Conservation (phyloP, 345 rosid species). For the Passiflora organensis region DNA sequence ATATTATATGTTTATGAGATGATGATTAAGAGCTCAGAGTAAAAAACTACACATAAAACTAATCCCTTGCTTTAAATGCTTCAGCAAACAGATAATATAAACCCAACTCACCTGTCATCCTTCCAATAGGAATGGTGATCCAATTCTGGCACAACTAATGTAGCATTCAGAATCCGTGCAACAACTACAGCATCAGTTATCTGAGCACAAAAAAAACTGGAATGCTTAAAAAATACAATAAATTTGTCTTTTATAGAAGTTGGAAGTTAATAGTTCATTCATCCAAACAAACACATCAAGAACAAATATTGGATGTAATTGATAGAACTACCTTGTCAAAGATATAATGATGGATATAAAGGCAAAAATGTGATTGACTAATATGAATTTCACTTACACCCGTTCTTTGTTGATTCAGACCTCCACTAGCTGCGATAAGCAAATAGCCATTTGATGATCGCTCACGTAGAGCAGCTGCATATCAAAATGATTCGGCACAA, state of each 20-base stretch:
- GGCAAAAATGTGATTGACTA: constrained; percentile 2
- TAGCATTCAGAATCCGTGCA: constrained; percentile 90
- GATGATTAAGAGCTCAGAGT: too few relatives aligned
- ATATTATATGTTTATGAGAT: too few relatives aligned
- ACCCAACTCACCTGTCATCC: constrained; percentile 66
- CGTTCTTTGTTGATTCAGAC: constrained; percentile 96
- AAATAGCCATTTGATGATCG: constrained; percentile 78
- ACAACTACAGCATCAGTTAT: constrained; percentile 97
- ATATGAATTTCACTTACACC: constrained; percentile 61
- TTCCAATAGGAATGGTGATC: constrained; percentile 98
- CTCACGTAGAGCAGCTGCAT: constrained; percentile 61
- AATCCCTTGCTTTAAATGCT: neutral
- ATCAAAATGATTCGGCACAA: too few relatives aligned
- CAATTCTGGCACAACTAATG: constrained; percentile 89
- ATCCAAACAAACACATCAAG: too few relatives aligned
- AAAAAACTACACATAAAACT: neutral
- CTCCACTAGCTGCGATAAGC: constrained; percentile 98
- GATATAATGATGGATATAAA: too few relatives aligned
- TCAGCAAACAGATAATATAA: neutral
- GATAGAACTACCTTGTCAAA: too few relatives aligned
- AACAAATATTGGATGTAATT: too few relatives aligned
- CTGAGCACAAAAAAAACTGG: constrained; percentile 34
- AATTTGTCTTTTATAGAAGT: neutral
- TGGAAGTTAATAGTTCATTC: neutral
- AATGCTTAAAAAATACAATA: constrained; percentile 8